A percentile compares a stretch with the other conserved stretches of the same genome.
These are phyloP conservation scores for Neofusicoccum ribis DNA, from an alignment of 2,329 filamentous ascomycete genomes.

Conservation along the genomic window DNA sequence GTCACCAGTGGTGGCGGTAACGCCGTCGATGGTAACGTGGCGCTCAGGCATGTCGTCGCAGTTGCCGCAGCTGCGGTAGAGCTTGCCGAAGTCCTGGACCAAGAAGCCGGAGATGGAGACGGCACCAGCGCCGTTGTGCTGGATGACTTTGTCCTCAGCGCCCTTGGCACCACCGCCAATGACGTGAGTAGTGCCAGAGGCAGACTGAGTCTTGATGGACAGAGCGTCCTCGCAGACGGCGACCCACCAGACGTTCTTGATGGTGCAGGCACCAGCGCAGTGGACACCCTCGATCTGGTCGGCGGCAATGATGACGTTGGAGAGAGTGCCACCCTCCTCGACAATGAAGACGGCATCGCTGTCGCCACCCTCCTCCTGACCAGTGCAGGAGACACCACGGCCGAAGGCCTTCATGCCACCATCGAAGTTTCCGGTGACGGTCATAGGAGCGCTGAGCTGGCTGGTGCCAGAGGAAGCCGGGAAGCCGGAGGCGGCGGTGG, in stretches of 20 bases:
- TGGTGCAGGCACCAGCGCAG: constrained; percentile 51
- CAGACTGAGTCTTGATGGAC: constrained; percentile 26
- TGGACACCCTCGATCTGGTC: constrained; percentile 53
- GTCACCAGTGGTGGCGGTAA: constrained; percentile 39
- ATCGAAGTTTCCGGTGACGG: constrained; percentile 19
- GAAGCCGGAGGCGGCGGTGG: constrained; percentile 12
- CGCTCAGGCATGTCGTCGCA: constrained; percentile 30
- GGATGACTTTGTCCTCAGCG: constrained; percentile 34
- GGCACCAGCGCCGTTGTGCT: constrained; percentile 36
- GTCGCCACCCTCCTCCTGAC: constrained; percentile 20
- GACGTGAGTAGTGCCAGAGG: constrained; percentile 28
- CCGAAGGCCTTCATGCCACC: constrained; percentile 22
- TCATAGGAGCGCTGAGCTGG: constrained; percentile 17
- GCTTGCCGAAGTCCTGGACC: constrained; percentile 31
- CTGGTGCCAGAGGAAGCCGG: constrained; percentile 19
- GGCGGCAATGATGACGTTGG: constrained; percentile 52
- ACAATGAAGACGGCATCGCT: constrained; percentile 20
- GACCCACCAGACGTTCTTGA: constrained; percentile 38
- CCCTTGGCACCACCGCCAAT: constrained; percentile 32
- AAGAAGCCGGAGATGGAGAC: constrained; percentile 35
- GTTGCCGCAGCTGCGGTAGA: constrained; percentile 35
- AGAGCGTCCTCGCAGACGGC: constrained; percentile 43
- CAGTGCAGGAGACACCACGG: constrained; percentile 19
- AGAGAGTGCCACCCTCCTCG: constrained; percentile 40
- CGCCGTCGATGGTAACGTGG: constrained; percentile 32